A percentile compares a stretch with the other conserved stretches of the same genome.
These are phyloP conservation scores for Asterophora parasitica DNA, from an alignment of 768 basidiomycete genomes.

Conservation along the genomic window DNA sequence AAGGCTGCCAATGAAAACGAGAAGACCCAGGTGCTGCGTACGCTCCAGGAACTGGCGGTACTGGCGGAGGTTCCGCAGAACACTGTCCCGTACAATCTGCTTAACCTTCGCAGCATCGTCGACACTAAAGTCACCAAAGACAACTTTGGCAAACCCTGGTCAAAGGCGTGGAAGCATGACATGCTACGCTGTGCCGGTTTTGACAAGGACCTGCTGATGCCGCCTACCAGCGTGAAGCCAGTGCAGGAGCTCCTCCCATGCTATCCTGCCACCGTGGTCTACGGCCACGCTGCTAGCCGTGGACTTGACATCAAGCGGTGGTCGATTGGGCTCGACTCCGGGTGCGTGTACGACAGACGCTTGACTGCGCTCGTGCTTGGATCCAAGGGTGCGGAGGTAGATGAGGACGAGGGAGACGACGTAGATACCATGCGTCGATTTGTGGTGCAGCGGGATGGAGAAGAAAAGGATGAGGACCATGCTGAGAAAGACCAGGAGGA, in stretches of 20 bases:
- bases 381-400: slow-evolving; percentile 1
- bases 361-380: slow-evolving; percentile 68
- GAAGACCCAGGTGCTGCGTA: slow-evolving; percentile 38
- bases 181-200: slow-evolving; percentile 58
- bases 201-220: slow-evolving; percentile 13
- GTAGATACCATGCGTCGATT: no score
- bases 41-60: slow-evolving; percentile 64
- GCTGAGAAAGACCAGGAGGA: slow-evolving; percentile 9
- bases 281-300: slow-evolving; percentile 79
- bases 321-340: slow-evolving; percentile 83
- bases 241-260: slow-evolving; percentile 44
- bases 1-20: slow-evolving; percentile 14
- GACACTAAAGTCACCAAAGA: slow-evolving; percentile 39
- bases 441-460: slow-evolving; percentile 7
- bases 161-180: slow-evolving; percentile 65
- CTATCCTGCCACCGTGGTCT: slow-evolving; percentile 73
- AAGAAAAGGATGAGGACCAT: slow-evolving; percentile 17
- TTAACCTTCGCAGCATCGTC: slow-evolving; percentile 66
- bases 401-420: no score
- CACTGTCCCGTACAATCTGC: slow-evolving; percentile 63
- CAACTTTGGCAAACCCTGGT: slow-evolving; percentile 66
- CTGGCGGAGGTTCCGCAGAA: slow-evolving; percentile 72
- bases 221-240: slow-evolving; percentile 9
- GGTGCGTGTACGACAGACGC: slow-evolving; percentile 67
- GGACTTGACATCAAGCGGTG: slow-evolving; percentile 81